Conservation (phyloP, 495 filamentous ascomycete species). For the Penicillium ochrochloron region DNA sequence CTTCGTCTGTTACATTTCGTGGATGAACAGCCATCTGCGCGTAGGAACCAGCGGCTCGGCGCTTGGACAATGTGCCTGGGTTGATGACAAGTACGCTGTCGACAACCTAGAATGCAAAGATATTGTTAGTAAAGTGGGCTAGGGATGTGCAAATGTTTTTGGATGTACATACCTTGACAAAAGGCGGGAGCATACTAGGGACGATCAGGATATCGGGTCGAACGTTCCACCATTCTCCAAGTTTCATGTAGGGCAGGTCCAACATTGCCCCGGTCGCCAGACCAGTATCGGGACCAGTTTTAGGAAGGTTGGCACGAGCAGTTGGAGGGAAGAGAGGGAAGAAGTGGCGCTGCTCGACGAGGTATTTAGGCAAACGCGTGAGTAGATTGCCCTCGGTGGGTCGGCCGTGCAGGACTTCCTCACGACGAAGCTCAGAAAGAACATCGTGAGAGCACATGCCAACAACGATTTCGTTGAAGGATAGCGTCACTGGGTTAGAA, state of each 20-base stretch:
- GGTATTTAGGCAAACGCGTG: conserved; percentile 67
- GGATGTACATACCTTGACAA: conserved; percentile 72
- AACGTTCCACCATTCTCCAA: conserved; percentile 87
- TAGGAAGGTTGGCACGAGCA: conserved; percentile 67
- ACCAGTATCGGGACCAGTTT: conserved; percentile 58
- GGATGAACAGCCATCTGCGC: conserved; percentile 76
- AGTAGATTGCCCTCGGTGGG: conserved; percentile 62
- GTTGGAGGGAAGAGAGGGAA: conserved; percentile 85
- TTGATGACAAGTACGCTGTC: conserved; percentile 87
- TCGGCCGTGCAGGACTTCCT: conserved; percentile 69
- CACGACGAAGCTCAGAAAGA: conserved; percentile 75
- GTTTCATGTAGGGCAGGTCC: conserved; percentile 82
- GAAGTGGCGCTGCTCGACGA: conserved; percentile 88
- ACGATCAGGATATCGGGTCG: conserved; percentile 83
- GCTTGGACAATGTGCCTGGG: conserved; percentile 84
- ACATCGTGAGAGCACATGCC: conserved; percentile 83
- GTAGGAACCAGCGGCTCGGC: conserved; percentile 78
- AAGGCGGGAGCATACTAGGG: conserved; percentile 81
- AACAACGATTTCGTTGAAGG: conserved; percentile 80
- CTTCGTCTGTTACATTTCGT: conserved; percentile 59
- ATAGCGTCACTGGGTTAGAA: conserved; percentile 85
- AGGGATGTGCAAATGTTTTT: background rate
- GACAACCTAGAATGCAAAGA: conserved; percentile 62
- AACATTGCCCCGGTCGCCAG: conserved; percentile 72
- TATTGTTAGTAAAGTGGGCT: conserved; percentile 12